Percentiles rank a stretch among this genome's conserved stretches.
Conservation (phyloP, 2,329 filamentous ascomycete species). For the Capronia americana region DNA sequence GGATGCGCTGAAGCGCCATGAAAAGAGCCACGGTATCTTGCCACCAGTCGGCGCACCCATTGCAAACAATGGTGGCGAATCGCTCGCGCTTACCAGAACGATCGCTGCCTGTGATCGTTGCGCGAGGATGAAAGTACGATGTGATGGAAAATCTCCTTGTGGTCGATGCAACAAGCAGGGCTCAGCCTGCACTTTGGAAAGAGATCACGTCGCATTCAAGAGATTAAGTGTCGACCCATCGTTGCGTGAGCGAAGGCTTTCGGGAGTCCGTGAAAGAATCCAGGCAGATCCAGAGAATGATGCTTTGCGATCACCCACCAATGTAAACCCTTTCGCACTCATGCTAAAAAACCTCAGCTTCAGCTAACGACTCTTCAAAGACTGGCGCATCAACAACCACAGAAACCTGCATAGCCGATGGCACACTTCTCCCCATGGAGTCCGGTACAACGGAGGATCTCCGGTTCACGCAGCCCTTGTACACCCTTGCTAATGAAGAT, state of each 20-base stretch:
- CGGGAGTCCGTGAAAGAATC: neutral
- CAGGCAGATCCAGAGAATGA: neutral
- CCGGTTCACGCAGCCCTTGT: neutral
- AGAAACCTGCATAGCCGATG: neutral
- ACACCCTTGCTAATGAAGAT: neutral
- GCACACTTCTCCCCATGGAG: neutral
- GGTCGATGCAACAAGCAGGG: constrained; percentile 4
- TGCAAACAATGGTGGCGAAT: neutral
- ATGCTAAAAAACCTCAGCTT: neutral
- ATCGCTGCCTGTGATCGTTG: constrained; percentile 6
- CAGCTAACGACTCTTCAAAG: neutral
- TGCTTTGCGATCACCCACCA: neutral
- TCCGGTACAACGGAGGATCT: neutral
- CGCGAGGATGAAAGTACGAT: constrained; percentile 13
- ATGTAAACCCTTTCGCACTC: neutral
- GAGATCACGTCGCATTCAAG: neutral
- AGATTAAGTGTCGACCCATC: neutral
- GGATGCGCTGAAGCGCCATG: neutral
- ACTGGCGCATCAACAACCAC: neutral
- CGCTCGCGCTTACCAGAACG: neutral
- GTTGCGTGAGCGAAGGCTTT: neutral
- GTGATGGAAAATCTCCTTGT: constrained; percentile 13
- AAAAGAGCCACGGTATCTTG: neutral
- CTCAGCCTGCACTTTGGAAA: neutral
- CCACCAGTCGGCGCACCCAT: neutral